Conservation (phyloP, 2,329 filamentous ascomycete genomes). For the Diplodia seriata region DNA sequence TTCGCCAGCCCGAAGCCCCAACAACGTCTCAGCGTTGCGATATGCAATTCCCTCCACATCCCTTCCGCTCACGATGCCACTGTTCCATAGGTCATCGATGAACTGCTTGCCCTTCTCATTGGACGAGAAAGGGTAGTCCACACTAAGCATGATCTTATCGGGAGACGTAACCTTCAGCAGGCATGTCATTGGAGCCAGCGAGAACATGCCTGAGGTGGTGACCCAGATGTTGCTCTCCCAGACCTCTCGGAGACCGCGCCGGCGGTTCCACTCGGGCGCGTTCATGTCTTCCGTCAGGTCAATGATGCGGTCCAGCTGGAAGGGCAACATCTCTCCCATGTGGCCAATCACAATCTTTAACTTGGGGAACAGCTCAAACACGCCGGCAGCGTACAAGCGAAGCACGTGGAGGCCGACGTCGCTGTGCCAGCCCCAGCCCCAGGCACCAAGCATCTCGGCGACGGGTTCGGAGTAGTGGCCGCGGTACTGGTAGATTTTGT, state of each 20-base stretch:
- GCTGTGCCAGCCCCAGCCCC: constrained; percentile 61
- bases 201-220: constrained; percentile 53
- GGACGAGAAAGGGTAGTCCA: constrained; percentile 52
- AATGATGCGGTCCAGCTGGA: constrained; percentile 49
- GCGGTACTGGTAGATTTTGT: constrained; percentile 32
- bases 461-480: constrained; percentile 46
- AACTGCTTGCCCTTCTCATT: constrained; percentile 58
- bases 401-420: constrained; percentile 56
- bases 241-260: constrained; percentile 46
- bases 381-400: constrained; percentile 51
- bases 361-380: constrained; percentile 52
- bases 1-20: constrained; percentile 29
- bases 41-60: constrained; percentile 59
- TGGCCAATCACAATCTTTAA: constrained; percentile 55
- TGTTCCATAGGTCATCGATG: constrained; percentile 57
- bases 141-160: constrained; percentile 52
- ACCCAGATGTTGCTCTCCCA: constrained; percentile 53
- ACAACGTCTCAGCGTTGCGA: constrained; percentile 56
- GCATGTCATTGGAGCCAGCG: constrained; percentile 56
- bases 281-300: constrained; percentile 55
- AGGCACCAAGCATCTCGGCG: constrained; percentile 46
- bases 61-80: constrained; percentile 57
- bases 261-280: constrained; percentile 40
- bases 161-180: constrained; percentile 51
- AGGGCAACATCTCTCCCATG: constrained; percentile 54